A percentile compares a stretch with the other conserved stretches of the same genome.
These are phyloP conservation scores for Tulasnella sp. DNA, from an alignment of 768 basidiomycete species.

Conservation along the genomic window DNA sequence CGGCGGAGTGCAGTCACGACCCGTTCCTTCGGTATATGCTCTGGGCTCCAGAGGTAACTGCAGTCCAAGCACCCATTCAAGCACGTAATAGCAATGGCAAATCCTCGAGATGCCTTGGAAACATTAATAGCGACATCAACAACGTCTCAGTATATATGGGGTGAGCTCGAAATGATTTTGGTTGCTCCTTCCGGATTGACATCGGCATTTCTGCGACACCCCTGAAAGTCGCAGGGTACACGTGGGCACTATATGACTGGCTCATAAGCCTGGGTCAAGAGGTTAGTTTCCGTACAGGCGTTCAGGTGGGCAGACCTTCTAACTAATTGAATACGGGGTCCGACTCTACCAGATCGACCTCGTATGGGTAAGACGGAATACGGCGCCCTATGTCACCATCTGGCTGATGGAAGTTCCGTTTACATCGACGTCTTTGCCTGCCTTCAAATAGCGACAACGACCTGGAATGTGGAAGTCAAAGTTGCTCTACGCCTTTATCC, in stretches of 20 bases:
- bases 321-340: background rate
- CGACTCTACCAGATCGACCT: background rate
- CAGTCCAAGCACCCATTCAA: background rate
- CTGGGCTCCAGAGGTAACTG: background rate
- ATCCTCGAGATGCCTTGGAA: background rate
- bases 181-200: background rate
- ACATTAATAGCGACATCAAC: background rate
- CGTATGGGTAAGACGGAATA: background rate
- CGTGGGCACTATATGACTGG: conserved; percentile 7
- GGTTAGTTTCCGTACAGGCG: background rate
- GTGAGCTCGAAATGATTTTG: background rate
- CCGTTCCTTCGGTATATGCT: background rate
- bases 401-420: background rate
- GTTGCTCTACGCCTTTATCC: background rate
- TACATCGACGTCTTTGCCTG: background rate
- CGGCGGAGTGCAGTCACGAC: background rate
- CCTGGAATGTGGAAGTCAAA: conserved; percentile 1
- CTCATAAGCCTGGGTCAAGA: conserved; percentile 6
- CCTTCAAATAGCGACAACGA: background rate
- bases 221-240: background rate
- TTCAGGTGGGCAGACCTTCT: background rate
- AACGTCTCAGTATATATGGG: background rate
- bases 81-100: background rate
- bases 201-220: background rate
- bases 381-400: no score